Evolutionary conservation across 371 early-diverging fungal species (phyloP), one percentile per base, ranked within the genome.

Genomic region (Mortierella sp.): DNA sequence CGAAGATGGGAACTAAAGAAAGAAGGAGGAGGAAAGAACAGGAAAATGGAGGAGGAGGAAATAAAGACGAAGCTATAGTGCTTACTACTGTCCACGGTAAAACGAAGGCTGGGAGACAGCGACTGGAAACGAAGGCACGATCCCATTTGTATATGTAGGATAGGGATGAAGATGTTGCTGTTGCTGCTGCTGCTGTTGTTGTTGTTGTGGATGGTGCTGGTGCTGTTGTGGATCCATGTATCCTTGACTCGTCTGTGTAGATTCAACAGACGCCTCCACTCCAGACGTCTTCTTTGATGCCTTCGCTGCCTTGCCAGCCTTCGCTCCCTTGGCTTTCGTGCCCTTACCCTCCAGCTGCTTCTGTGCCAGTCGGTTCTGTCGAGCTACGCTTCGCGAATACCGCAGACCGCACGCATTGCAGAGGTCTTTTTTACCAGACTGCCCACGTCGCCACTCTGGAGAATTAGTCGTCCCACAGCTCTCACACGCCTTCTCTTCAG

Each of bases 401-500:
- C 92, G 80, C 41, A 92, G 68, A 7, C 92, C 92, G 71, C 92
- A 92, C 15, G 92, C 92, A 70, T 92, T 92, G 64, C 92, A 92
- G 8, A 92, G 70, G 44, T 90, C 90, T 68, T 92, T 92, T 72
- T 91, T 89, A n/a, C 93, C 93, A 31, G 86, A 87, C 24, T 91
- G 93, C 11, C 93, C 93, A 47, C 89, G 83, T 46, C 93, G 83
- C 93, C 93, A 92, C 66, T 92, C 93, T 28, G 92, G 93, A 39
- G 92, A 91, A 31, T 83, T 81, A 32, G 80, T 87, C 6, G 92
- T 91, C 30, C 84, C 84, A 70, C 93, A 92, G 60, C 87, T 86
- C 55, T 85, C 85, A 50, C 92, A 92, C 5, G 79, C 59, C 57
- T 89, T 90, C 57, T 64, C 64, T 32, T 75, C 79, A 37, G 69